Conservation (phyloP, 2,329 filamentous ascomycete species). For the Alternaria sp. region DNA sequence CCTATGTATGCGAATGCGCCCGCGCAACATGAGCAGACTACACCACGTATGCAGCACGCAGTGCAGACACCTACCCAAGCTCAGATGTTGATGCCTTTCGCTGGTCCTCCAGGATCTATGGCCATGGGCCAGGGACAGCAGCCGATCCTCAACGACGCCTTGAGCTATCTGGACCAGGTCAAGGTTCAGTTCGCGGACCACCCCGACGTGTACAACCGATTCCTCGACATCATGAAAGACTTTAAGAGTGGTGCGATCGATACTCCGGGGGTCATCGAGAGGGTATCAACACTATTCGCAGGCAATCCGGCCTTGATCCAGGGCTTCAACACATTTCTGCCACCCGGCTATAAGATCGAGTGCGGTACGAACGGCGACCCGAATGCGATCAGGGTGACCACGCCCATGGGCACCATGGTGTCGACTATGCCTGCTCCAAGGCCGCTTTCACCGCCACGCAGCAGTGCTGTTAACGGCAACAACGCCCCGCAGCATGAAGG, state of each 20-base stretch:
- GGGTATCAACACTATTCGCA: slow-evolving; percentile 93
- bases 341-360: slow-evolving; percentile 94
- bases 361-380: slow-evolving; percentile 93
- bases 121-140: slow-evolving; percentile 80
- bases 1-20: slow-evolving; percentile 77
- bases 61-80: slow-evolving; percentile 63
- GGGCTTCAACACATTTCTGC: slow-evolving; percentile 97
- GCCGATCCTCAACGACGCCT: slow-evolving; percentile 83
- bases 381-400: slow-evolving; percentile 95
- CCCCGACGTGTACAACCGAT: slow-evolving; percentile 95
- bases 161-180: slow-evolving; percentile 97
- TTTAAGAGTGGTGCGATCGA: slow-evolving; percentile 99
- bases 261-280: slow-evolving; percentile 95
- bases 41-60: slow-evolving; percentile 68
- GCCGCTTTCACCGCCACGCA: slow-evolving; percentile 58
- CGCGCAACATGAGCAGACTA: slow-evolving; percentile 64
- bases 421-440: slow-evolving; percentile 75
- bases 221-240: slow-evolving; percentile 99
- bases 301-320: slow-evolving; percentile 95
- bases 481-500: slow-evolving; percentile 54
- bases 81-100: slow-evolving; percentile 62
- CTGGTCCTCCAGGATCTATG: slow-evolving; percentile 58
- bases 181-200: slow-evolving; percentile 98
- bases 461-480: slow-evolving; percentile 64
- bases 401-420: slow-evolving; percentile 95